Evolutionary conservation across 495 filamentous ascomycete genomes (phyloP), one percentile per base, ranked within the genome.

Genomic region (Venustampulla echinocandica): DNA sequence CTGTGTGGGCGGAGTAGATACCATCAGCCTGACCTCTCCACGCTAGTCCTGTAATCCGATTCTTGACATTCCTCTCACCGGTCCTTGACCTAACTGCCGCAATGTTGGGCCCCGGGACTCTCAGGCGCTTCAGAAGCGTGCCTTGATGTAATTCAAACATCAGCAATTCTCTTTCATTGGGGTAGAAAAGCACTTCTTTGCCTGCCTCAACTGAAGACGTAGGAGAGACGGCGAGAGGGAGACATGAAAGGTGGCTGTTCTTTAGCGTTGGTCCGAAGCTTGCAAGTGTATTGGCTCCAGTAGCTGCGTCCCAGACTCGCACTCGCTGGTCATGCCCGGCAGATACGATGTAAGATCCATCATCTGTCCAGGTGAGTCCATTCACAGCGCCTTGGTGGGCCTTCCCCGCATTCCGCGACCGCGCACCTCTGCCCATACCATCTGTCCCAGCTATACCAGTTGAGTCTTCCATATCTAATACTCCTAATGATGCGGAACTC

Each of bases 361-460:
- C 78, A 39, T 86, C 79, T 6, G 84, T 87, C 87, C 86, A 96
- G 0, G 80, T 71, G 11, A 94, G 68, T 0, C 85, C 86, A 52
- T 93, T 95, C 34, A 88, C 87, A 15, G 84, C 73, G 0, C 82
- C 87, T 15, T 68, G 67, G 55, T 95, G 89, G 6, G 90, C 83
- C 59, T 75, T 75, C 1, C 76, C 79, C 19, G 65, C 62, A 17
- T 59, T 56, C 33, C 76, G 65, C 24, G 49, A 46, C 39, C 75
- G 74, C 3, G 69, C 68, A 39, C 67, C 61, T 23, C 60, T 69
- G 0, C 69, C 71, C 38, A 69, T 67, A 0, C 70, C 70, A 28
- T 77, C 68, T 7, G 65, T 62, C 38, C 67, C 62, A n/a, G 54
- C 39, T 11, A 75, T 53, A 13, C 85, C 87, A 5, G 81, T 68